Percentiles rank a stretch among this genome's conserved stretches.
Conservation (phyloP, 140 eudicot species). For the Ambrosia hybrid region DNA sequence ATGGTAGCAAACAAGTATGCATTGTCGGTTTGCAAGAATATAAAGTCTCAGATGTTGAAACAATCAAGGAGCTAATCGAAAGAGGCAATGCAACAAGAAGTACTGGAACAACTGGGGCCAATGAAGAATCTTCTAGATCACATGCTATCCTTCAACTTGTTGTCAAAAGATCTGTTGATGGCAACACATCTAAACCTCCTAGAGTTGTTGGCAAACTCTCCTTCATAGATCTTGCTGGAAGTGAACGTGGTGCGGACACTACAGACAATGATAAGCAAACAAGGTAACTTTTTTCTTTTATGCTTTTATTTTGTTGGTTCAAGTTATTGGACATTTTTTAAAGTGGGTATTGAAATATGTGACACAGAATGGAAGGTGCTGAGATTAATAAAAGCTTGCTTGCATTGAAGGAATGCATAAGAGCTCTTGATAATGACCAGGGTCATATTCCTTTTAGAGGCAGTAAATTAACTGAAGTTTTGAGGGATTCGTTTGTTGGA, state of each 20-base stretch:
- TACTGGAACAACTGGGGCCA: constrained; percentile 98
- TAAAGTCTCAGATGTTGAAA: constrained; percentile 85
- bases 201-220: constrained; percentile 94
- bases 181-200: constrained; percentile 89
- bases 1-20: constrained; percentile 96
- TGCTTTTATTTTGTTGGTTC: background rate
- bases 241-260: constrained; percentile 99
- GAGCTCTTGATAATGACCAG: constrained; percentile 99
- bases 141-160: constrained; percentile 98
- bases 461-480: constrained; percentile 96
- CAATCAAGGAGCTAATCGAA: constrained; percentile 86
- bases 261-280: constrained; percentile 98
- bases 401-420: constrained; percentile 93
- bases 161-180: constrained; percentile 74
- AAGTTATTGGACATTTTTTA: background rate
- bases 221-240: constrained; percentile 98
- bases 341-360: constrained; percentile 13
- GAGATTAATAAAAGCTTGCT: constrained; percentile 97
- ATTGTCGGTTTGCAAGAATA: constrained; percentile 96
- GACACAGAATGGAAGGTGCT: constrained; percentile 95
- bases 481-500: constrained; percentile 98
- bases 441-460: constrained; percentile 98
- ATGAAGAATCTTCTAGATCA: constrained; percentile 96
- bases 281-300: constrained; percentile 42
- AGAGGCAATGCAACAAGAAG: constrained; percentile 94